Conservation (phyloP, 1,284 basidiomycete genomes). For the Cerrena zonata region DNA sequence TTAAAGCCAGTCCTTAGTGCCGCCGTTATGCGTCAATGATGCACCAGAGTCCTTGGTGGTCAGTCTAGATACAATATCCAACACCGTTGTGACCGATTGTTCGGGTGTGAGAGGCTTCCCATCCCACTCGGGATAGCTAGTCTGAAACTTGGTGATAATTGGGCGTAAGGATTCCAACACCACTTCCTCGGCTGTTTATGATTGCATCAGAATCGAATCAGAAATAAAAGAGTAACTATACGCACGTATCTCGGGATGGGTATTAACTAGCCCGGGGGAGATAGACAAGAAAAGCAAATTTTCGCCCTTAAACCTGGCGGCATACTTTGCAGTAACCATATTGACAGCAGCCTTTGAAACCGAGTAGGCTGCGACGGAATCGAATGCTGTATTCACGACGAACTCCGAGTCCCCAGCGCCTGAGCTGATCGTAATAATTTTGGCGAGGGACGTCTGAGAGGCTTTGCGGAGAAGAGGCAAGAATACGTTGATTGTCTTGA, state of each 20-base stretch:
- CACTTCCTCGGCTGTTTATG: constrained; percentile 17
- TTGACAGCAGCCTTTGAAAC: constrained; percentile 36
- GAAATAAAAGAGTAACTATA: not conserved
- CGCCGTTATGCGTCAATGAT: constrained; percentile 33
- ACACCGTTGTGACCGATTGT: constrained; percentile 27
- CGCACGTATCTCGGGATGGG: constrained; percentile 18
- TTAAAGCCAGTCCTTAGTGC: constrained; percentile 20
- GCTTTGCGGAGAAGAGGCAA: constrained; percentile 12
- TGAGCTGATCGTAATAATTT: constrained; percentile 31
- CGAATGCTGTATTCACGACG: constrained; percentile 14
- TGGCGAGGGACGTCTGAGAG: constrained; percentile 10
- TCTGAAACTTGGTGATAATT: constrained; percentile 17
- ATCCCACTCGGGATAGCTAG: constrained; percentile 19
- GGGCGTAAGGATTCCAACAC: constrained; percentile 12
- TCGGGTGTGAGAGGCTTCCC: constrained; percentile 28
- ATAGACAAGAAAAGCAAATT: constrained; percentile 34
- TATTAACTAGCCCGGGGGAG: constrained; percentile 32
- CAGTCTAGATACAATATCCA: constrained; percentile 26
- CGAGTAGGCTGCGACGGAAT: constrained; percentile 23
- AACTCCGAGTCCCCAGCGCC: constrained; percentile 29
- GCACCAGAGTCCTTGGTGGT: constrained; percentile 28
- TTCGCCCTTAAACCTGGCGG: constrained; percentile 28
- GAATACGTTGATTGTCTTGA: constrained; percentile 32
- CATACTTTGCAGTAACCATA: constrained; percentile 35
- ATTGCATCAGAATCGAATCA: not conserved